Base-by-base conservation (phyloP, 345 rosid genomes). In the Citrus mangshanensis region DNA sequence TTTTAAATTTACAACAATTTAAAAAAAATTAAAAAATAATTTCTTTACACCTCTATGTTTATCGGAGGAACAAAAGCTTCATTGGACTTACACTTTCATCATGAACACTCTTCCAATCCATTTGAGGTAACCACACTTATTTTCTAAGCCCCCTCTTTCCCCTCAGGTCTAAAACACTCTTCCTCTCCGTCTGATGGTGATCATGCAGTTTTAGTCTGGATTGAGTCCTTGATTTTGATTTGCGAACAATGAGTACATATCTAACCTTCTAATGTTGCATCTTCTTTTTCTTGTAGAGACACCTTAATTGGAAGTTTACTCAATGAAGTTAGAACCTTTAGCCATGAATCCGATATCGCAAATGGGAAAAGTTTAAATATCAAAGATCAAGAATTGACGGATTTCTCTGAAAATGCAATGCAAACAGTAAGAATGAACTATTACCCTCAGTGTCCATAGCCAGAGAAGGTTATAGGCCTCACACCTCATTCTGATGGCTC, bases 381-480 rank as follows among this genome's bases (percentile, higher is more conserved):
- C 24, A 35, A 42, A 32, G 51, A 42, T 1, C 75, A 67, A 55
- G 78, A 83, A 72, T 67, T 79, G 80, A 79, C 12, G 32, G 85
- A 76, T 14, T 65, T 59, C 6, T 30, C 35, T 40, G 82, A 73
- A n/a, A 70, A 78, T 42, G 65, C 58, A 13, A 46, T 59, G 49
- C 80, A 79, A 62, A 0, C 82, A 59, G 68, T 72, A 61, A 79
- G 80, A 61, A 70, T 75, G 56, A 86, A 84, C 72, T 86, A 10
- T 68, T 86, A 86, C 21, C 85, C 87, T n/a, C 81, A 82, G 18
- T 84, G 87, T 42, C 79, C 77, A 32, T 10, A 84, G 27, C 81
- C 87, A 6, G 82, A 82, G 7, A 70, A 80, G 40, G 85, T 76
- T n/a, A 75, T 84, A 4, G 84, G 84, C 42, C 64, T 78, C 19